Conservation (phyloP, 2,329 filamentous ascomycete species). For the Fusarium xylarioides region DNA sequence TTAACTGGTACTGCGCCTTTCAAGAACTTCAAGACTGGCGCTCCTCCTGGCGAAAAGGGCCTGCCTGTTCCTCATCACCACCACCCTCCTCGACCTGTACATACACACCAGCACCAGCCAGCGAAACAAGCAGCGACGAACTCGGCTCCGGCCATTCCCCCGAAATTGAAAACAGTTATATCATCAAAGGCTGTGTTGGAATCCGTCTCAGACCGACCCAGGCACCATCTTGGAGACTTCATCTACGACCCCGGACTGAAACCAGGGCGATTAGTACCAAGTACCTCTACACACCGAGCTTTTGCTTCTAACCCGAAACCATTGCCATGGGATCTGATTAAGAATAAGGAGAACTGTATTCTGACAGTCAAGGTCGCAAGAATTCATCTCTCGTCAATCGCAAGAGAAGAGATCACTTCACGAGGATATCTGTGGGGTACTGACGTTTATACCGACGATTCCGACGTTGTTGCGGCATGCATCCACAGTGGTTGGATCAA, state of each 20-base stretch:
- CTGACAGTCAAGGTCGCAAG: slow-evolving; percentile 88
- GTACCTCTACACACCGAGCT: slow-evolving; percentile 51
- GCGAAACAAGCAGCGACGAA: slow-evolving; percentile 38
- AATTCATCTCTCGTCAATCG: slow-evolving; percentile 73
- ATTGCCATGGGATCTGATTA: slow-evolving; percentile 76
- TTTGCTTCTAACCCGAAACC: slow-evolving; percentile 71
- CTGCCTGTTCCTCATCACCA: slow-evolving; percentile 57
- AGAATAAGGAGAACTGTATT: slow-evolving; percentile 86
- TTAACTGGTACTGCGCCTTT: slow-evolving; percentile 54
- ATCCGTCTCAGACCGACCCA: slow-evolving; percentile 73
- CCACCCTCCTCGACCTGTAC: slow-evolving; percentile 51
- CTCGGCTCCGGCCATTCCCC: slow-evolving; percentile 51
- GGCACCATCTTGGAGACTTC: slow-evolving; percentile 84
- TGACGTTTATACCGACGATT: slow-evolving; percentile 95
- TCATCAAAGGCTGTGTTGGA: slow-evolving; percentile 76
- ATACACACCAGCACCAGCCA: slow-evolving; percentile 34
- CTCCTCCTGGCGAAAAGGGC: slow-evolving; percentile 55
- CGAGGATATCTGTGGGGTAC: slow-evolving; percentile 90
- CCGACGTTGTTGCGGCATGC: slow-evolving; percentile 89
- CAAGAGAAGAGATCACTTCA: slow-evolving; percentile 84
- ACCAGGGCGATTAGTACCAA: slow-evolving; percentile 57
- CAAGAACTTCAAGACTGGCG: slow-evolving; percentile 60
- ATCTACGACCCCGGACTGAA: slow-evolving; percentile 78
- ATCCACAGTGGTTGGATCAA: slow-evolving; percentile 94
- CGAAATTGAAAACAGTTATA: slow-evolving; percentile 72